Conservation (phyloP, 768 basidiomycete genomes). For the Termitomyces sp. region DNA sequence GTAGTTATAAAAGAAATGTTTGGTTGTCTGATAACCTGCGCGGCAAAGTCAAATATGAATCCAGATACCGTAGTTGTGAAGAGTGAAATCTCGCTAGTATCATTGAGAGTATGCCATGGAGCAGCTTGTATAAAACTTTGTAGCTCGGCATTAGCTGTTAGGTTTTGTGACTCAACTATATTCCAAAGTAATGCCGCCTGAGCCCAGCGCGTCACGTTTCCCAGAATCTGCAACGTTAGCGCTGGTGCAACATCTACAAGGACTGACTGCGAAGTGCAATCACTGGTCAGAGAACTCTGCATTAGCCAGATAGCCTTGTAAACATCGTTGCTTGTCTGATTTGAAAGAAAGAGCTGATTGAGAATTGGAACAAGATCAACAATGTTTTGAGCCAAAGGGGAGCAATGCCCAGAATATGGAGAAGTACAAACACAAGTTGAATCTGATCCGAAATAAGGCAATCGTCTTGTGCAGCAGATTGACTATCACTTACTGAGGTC, state of each 20-base stretch:
- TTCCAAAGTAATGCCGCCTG: constrained; percentile 58
- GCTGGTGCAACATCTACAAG: constrained; percentile 50
- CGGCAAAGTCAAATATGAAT: constrained; percentile 55
- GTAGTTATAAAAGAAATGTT: constrained; percentile 42
- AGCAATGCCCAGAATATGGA: too few species aligned
- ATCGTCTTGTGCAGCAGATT: too few species aligned
- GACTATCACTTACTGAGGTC: constrained; percentile 41
- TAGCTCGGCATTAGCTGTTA: constrained; percentile 21
- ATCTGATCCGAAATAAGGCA: too few species aligned
- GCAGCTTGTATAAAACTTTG: constrained; percentile 40
- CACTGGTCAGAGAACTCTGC: constrained; percentile 35
- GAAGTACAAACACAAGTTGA: too few species aligned
- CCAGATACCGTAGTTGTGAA: constrained; percentile 44
- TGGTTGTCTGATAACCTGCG: constrained; percentile 42
- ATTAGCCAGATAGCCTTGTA: too few species aligned
- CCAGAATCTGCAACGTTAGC: constrained; percentile 30
- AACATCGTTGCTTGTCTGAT: too few species aligned
- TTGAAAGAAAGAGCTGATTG: too few species aligned
- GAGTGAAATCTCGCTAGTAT: constrained; percentile 27
- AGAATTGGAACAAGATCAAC: too few species aligned
- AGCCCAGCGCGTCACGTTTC: constrained; percentile 53
- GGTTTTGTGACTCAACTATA: constrained; percentile 44
- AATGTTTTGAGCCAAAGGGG: too few species aligned
- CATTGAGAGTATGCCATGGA: too few species aligned
- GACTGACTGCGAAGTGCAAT: constrained; percentile 47